Conservation (phyloP, 352 stramenopile species). For the Pythium pyrilobum region DNA sequence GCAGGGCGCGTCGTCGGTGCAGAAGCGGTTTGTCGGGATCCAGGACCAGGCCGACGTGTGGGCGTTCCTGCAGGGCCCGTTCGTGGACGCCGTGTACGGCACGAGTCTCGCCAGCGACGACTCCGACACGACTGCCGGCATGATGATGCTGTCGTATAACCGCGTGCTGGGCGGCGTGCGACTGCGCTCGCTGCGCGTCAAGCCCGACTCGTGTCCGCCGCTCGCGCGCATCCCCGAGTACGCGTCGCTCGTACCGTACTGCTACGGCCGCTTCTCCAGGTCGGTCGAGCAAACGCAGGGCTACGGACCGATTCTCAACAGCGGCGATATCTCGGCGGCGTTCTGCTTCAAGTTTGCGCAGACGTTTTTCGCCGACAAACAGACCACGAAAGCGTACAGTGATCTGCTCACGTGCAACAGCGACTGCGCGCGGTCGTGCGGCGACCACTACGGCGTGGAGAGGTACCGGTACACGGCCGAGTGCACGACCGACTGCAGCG, state of each 20-base stretch:
- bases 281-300: constrained; percentile 32
- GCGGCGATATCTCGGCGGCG: constrained; percentile 33
- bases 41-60: constrained; percentile 55
- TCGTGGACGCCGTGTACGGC: constrained; percentile 52
- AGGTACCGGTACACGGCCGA: constrained; percentile 38
- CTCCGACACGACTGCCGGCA: constrained; percentile 7
- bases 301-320: constrained; percentile 63
- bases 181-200: constrained; percentile 50
- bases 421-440: constrained; percentile 38
- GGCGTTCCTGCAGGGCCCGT: constrained; percentile 55
- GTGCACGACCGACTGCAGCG: constrained; percentile 36
- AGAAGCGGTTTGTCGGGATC: constrained; percentile 46
- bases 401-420: constrained; percentile 52
- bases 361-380: constrained; percentile 38
- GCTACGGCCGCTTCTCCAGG: constrained; percentile 42
- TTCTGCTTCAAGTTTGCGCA: constrained; percentile 39
- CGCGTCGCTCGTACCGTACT: constrained; percentile 49
- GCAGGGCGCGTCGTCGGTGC: constrained; percentile 13
- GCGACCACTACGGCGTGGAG: constrained; percentile 50
- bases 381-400: constrained; percentile 35
- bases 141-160: constrained; percentile 45
- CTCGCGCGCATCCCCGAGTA: constrained; percentile 59
- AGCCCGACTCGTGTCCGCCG: constrained; percentile 38
- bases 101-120: constrained; percentile 7
- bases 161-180: constrained; percentile 45